phyloP scores from a whole-genome alignment of 129 eudicot genomes.

The Silybum marianum region DNA sequence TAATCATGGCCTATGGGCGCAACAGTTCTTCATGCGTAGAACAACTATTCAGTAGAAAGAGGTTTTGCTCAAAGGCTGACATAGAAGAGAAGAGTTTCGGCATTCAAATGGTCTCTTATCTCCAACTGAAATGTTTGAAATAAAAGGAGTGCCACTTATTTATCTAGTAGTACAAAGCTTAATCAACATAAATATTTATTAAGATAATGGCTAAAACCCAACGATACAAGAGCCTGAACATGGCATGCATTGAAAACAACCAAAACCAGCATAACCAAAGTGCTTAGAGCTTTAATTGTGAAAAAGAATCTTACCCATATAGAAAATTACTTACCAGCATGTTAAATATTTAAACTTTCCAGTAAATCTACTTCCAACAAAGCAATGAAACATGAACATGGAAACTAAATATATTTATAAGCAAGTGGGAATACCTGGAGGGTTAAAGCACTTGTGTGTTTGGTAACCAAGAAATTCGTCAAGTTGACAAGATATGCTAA shows the following conservation, averaged over 20 bases:
- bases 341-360: background rate
- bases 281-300: background rate
- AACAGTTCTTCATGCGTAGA: background rate
- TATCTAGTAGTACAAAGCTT: background rate
- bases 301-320: background rate
- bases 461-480: slow-evolving; percentile 59
- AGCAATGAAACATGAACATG: background rate
- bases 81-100: no score
- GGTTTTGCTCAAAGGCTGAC: no score
- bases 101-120: background rate
- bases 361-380: background rate
- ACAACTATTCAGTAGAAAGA: background rate
- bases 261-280: background rate
- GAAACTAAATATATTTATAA: background rate
- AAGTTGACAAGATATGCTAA: slow-evolving; percentile 52
- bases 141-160: background rate
- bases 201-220: background rate
- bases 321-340: background rate
- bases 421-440: slow-evolving; percentile 42
- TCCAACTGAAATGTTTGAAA: background rate
- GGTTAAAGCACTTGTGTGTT: slow-evolving; percentile 59
- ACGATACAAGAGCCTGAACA: background rate
- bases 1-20: background rate
- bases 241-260: background rate
- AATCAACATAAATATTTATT: background rate